phyloP scores from a whole-genome alignment of 73 alveolate species.

The Symbiodinium natans region DNA sequence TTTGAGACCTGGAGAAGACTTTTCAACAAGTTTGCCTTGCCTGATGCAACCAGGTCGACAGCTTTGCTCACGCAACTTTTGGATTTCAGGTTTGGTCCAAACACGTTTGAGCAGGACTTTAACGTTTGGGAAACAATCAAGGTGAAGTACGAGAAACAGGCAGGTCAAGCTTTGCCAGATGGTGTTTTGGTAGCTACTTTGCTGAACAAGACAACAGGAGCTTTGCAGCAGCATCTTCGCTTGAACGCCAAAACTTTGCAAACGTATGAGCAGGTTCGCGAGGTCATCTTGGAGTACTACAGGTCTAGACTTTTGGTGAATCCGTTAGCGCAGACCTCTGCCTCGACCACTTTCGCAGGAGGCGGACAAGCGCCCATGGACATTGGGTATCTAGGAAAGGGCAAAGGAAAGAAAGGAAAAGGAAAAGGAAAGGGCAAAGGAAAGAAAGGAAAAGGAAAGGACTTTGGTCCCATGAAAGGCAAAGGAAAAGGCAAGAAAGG shows the following conservation, averaged over 20 bases:
- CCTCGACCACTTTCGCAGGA: no score
- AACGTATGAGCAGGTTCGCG: neutral
- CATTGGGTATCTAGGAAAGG: neutral
- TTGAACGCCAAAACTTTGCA: neutral
- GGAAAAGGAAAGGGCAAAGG: slow-evolving; percentile 29
- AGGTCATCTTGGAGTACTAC: neutral
- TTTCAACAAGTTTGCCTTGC: neutral
- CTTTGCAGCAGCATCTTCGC: slow-evolving; percentile 13
- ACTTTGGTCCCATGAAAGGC: no score
- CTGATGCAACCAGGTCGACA: slow-evolving; percentile 13
- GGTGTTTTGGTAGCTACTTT: neutral
- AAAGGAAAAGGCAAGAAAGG: neutral
- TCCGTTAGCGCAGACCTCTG: no score
- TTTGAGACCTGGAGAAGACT: slow-evolving; percentile 31
- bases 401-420: neutral
- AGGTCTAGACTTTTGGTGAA: neutral
- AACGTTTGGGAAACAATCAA: slow-evolving; percentile 15
- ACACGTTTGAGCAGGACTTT: neutral
- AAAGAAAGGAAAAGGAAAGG: no score
- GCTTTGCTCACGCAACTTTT: neutral
- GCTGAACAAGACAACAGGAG: slow-evolving; percentile 35
- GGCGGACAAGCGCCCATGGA: slow-evolving; percentile 25
- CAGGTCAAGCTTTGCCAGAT: neutral
- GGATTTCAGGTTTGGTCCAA: neutral
- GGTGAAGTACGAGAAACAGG: neutral